Conservation (phyloP, 2,329 filamentous ascomycete species). For the Arthrobotrys megalospora region DNA sequence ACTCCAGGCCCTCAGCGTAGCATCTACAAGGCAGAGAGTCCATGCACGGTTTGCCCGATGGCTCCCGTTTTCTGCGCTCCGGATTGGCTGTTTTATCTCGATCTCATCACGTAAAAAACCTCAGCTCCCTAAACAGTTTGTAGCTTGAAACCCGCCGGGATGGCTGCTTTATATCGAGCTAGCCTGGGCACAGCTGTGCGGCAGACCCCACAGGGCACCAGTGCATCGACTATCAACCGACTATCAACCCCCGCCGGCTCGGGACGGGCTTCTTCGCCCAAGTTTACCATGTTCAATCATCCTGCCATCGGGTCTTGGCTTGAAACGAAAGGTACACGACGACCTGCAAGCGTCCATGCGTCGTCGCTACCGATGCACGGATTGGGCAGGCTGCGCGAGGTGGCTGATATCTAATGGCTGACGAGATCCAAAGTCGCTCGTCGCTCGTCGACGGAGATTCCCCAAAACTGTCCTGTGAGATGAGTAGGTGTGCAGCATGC, state of each 20-base stretch:
- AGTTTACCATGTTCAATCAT: slow-evolving; percentile 11
- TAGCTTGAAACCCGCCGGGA: not conserved
- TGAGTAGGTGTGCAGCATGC: too few species aligned
- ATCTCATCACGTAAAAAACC: slow-evolving; percentile 26
- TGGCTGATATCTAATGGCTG: slow-evolving; percentile 6
- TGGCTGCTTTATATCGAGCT: slow-evolving; percentile 3
- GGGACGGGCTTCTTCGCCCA: slow-evolving; percentile 36
- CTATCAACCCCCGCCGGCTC: slow-evolving; percentile 42
- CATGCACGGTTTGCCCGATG: slow-evolving; percentile 26
- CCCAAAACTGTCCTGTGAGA: too few species aligned
- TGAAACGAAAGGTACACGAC: slow-evolving; percentile 26
- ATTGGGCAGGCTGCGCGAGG: slow-evolving; percentile 52
- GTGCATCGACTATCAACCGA: not conserved
- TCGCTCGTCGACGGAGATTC: too few species aligned
- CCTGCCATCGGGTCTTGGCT: slow-evolving; percentile 29
- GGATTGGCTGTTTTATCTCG: slow-evolving; percentile 10
- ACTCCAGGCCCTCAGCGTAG: slow-evolving; percentile 16
- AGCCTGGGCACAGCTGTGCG: slow-evolving; percentile 26
- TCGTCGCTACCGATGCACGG: slow-evolving; percentile 35
- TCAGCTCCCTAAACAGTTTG: slow-evolving; percentile 18
- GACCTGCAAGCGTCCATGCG: slow-evolving; percentile 16
- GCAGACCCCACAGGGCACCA: slow-evolving; percentile 37
- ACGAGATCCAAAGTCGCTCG: not conserved
- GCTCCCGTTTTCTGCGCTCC: slow-evolving; percentile 4
- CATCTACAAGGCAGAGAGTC: not conserved